Base-by-base conservation (phyloP, 2,329 filamentous ascomycete species). In the Fusarium sp. region DNA sequence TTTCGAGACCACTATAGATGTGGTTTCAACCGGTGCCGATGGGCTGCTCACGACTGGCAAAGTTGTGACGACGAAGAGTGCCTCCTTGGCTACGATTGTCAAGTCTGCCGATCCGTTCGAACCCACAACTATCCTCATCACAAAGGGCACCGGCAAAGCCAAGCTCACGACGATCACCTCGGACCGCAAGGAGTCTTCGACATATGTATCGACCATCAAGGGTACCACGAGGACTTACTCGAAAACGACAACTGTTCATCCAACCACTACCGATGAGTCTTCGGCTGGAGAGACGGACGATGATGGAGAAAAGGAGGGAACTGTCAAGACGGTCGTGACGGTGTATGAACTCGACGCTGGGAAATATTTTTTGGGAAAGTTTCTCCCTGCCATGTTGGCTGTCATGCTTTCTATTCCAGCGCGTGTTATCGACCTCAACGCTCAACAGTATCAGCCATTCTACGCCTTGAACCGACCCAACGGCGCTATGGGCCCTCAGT, bases 401-500 rank as follows among this genome's bases (percentile, higher is more conserved):
- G 81, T 86, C 2, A 64, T 83, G 22, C 77, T 86, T 6, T 80
- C 82, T 14, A 83, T 86, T 11, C 83, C 84, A 2, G 81, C 86
- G 7, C 82, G 85, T n/a, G 80, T 86, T 36, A 80, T 86, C 72
- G 84, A 86, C 72, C 77, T 82, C 68, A 84, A 85, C 68, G 84
- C 81, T 5, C 84, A 85, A 65, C 77, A 84, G 1, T 85, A 85
- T 59, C 84, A 85, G 65, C 86, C 86, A 4, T 88, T 87, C 71
- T 83, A 85, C 64, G 81, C 84, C 5, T 78, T 89, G 31, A 81
- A 83, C n/a, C 79, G 74, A 8, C 71, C 79, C 0, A 75, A 79
- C 6, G 86, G 86, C 4, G 84, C 83, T 0, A 63, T 77, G 0
- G 86, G 86, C 0, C 73, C 77, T 1, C 81, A 86, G 45, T 86